A percentile compares a stretch with the other conserved stretches of the same genome.
phyloP scores from a whole-genome alignment of 2,329 filamentous ascomycete genomes.

The Aspergillus aculeatinus region DNA sequence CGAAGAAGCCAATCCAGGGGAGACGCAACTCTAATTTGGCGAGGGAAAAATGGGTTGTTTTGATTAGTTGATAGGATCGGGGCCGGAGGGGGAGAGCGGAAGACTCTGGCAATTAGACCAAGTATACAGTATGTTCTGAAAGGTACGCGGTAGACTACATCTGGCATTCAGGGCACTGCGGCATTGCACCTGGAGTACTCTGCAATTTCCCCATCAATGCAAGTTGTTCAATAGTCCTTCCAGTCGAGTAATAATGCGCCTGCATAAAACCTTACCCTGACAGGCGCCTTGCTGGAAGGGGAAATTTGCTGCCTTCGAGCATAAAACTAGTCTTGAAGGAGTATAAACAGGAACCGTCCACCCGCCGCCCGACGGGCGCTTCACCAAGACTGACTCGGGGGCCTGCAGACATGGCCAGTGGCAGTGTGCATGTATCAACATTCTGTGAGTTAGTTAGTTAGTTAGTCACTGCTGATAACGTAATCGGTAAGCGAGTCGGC shows the following conservation, averaged over 20 bases:
- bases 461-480: no score
- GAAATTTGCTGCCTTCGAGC: neutral
- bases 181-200: no score
- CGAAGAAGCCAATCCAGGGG: constrained; percentile 8
- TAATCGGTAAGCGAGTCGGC: no score
- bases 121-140: neutral
- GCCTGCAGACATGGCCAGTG: no score
- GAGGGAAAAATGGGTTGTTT: constrained; percentile 2
- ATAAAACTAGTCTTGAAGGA: neutral
- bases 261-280: neutral
- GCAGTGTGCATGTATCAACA: no score
- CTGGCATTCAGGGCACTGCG: no score
- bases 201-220: no score
- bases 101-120: neutral
- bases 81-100: neutral
- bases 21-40: constrained; percentile 12
- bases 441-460: no score
- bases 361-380: no score
- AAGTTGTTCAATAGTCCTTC: no score
- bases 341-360: neutral
- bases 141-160: neutral
- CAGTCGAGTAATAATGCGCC: neutral
- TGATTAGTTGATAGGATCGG: neutral
- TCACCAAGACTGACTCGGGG: no score
- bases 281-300: neutral